A percentile compares a stretch with the other conserved stretches of the same genome.
phyloP scores from a whole-genome alignment of 495 filamentous ascomycete genomes.

The Aspergillus carlsbadensis region DNA sequence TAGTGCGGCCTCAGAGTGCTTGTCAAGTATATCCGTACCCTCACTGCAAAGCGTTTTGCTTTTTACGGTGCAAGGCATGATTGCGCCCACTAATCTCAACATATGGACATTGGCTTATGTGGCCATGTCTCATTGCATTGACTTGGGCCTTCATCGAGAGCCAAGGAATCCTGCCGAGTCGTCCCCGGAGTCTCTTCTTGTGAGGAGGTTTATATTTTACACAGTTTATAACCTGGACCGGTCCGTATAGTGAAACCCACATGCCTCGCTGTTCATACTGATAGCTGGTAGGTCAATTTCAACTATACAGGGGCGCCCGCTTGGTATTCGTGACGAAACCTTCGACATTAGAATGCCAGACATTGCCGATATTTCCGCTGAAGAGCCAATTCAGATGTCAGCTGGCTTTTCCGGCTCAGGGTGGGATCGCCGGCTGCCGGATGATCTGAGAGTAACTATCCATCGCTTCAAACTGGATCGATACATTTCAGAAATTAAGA shows the following conservation, averaged over 20 bases:
- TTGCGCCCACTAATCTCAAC: slow-evolving; percentile 22
- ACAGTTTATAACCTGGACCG: slow-evolving; percentile 26
- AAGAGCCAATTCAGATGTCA: background rate
- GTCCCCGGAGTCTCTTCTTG: slow-evolving; percentile 2
- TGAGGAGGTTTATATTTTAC: slow-evolving; percentile 22
- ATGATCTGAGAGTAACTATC: slow-evolving; percentile 17
- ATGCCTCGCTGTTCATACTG: too few relatives aligned
- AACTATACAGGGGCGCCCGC: slow-evolving; percentile 29
- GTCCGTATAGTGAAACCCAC: slow-evolving; percentile 12
- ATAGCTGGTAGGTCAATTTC: slow-evolving; percentile 17
- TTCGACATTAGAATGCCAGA: slow-evolving; percentile 22
- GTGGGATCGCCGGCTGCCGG: background rate
- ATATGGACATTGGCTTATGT: slow-evolving; percentile 26
- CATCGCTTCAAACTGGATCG: slow-evolving; percentile 20
- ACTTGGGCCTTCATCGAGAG: slow-evolving; percentile 26
- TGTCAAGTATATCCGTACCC: slow-evolving; percentile 20
- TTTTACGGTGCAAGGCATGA: slow-evolving; percentile 20
- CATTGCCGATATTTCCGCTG: slow-evolving; percentile 2
- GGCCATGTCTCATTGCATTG: slow-evolving; percentile 28
- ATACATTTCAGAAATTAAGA: slow-evolving; percentile 28
- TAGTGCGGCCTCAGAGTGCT: slow-evolving; percentile 18
- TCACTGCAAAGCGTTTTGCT: slow-evolving; percentile 22
- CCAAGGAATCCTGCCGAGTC: slow-evolving; percentile 10
- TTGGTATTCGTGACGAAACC: slow-evolving; percentile 27
- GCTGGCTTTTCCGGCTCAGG: background rate